Percentiles rank a stretch among this genome's conserved stretches.
Evolutionary conservation across 1,284 basidiomycete species (phyloP).

Genomic region (Mrakiaceae sp.): DNA sequence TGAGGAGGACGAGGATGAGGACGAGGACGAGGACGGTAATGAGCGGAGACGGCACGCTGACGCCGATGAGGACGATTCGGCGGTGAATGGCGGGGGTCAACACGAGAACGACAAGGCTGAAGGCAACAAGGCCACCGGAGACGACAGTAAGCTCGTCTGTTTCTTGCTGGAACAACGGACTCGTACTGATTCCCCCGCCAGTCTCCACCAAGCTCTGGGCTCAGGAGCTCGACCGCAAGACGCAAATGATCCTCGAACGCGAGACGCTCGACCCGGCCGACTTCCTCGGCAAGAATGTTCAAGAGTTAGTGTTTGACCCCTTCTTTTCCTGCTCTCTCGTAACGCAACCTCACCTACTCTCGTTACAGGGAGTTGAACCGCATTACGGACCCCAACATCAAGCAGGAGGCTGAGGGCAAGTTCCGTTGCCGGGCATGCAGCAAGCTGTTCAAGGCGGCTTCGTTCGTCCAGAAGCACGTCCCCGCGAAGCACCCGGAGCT

Average conservation of each 20-base stretch:
- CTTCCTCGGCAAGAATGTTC: conserved; percentile 75
- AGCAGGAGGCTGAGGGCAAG: conserved; percentile 89
- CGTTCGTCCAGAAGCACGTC: conserved; percentile 91
- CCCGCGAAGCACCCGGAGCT: conserved; percentile 76
- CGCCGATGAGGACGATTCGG: conserved; percentile 8
- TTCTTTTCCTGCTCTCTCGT: conserved; percentile 16
- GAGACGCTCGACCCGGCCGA: conserved; percentile 59
- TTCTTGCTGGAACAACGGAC: background rate
- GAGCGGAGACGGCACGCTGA: background rate
- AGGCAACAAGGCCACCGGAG: too few relatives aligned
- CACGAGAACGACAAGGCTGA: conserved; percentile 4
- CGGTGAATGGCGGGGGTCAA: conserved; percentile 49
- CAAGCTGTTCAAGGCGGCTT: conserved; percentile 89
- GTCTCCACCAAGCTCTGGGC: conserved; percentile 16
- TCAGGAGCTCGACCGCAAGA: conserved; percentile 19
- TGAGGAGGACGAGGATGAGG: conserved; percentile 28
- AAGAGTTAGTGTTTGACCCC: conserved; percentile 54
- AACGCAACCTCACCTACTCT: conserved; percentile 1
- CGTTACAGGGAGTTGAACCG: conserved; percentile 60
- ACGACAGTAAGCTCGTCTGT: background rate
- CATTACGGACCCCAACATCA: conserved; percentile 63
- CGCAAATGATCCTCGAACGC: conserved; percentile 19
- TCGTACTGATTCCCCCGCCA: background rate
- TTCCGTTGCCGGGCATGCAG: conserved; percentile 88
- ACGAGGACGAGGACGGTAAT: conserved; percentile 26